Base-by-base conservation (phyloP, 1,139 yeast species). In the Lodderomyces margitis region DNA sequence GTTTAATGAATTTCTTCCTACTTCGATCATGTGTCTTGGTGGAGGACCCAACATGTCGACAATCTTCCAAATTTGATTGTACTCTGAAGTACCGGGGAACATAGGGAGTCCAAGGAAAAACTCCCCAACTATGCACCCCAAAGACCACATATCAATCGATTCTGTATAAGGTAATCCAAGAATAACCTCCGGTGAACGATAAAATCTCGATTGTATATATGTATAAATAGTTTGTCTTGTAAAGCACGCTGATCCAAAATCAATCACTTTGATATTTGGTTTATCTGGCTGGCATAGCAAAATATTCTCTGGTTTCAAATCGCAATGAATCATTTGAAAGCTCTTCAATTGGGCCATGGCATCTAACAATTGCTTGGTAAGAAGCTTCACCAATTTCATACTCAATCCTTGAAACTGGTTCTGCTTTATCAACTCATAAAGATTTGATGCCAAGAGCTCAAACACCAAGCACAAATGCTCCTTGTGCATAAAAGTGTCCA, bases 131-230 rank as follows among this genome's bases (percentile, higher is more conserved):
- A 94, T 92, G 67, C 99, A 92, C 2, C 98, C 99, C 36, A 92
- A 69, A 2, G 98, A 89, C 99, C 99, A 92, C 91, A 92, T 89
- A 61, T 92, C 99, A 44, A 92, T 92, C 7, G 96, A 82, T 16
- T 95, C 82, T 0, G 96, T 86, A 54, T 85, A 86, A 4, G 96
- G 96, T 37, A 92, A 70, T 0, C 99, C 98, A 23, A 92, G 65
- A 3, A 92, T 80, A 15, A 92, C 96, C 60, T 92, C 99, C 0
- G 99, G 99, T 1, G 96, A 87, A 47, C 99, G 74, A 62, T 94
- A 94, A 59, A 92, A 94, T 44, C 99, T 73, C 6, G 96, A 88
- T 61, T 94, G 99, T 47, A 94, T 89, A 60, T 94, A 94, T 0
- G 98, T 87, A 64, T 89, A 92, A 4, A 91, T 73, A 0, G 96